Evolutionary conservation across 2,329 filamentous ascomycete genomes (phyloP).

Genomic region (Gaeumannomyces sp.): DNA sequence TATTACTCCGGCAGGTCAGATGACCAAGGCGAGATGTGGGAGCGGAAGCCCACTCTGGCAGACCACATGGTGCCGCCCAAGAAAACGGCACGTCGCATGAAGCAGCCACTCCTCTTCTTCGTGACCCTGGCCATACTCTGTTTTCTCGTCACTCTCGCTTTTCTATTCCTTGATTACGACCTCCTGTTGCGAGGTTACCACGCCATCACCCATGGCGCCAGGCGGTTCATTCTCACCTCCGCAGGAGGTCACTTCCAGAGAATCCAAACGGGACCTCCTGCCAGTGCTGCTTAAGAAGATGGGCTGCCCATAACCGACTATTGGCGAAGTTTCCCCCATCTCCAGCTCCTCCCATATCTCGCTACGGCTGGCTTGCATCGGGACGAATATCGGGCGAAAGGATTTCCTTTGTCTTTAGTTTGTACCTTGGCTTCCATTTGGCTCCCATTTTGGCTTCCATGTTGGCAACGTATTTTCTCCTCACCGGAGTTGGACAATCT

Average conservation of each 20-base stretch:
- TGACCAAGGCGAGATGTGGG: constrained; percentile 10
- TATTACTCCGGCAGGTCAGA: constrained; percentile 24
- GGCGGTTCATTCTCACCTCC: too few relatives aligned
- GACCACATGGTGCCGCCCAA: constrained; percentile 12
- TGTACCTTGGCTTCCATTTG: too few relatives aligned
- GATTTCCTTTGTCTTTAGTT: too few relatives aligned
- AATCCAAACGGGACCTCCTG: neutral
- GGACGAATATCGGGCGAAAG: too few relatives aligned
- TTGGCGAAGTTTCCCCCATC: too few relatives aligned
- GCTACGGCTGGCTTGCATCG: too few relatives aligned
- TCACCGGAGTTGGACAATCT: too few relatives aligned
- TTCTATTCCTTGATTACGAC: neutral
- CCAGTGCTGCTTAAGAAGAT: neutral
- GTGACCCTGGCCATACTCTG: neutral
- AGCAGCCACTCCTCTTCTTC: neutral
- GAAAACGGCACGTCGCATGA: neutral
- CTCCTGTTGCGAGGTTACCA: neutral
- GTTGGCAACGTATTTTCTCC: too few relatives aligned
- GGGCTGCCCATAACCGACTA: too few relatives aligned
- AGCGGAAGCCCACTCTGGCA: constrained; percentile 15
- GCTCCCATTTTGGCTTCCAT: too few relatives aligned
- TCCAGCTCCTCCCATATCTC: too few relatives aligned
- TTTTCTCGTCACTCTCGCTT: neutral
- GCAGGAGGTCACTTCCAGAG: neutral
- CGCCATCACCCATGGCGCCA: neutral